Conservation (phyloP, 176 grass and related monocot genomes). For the Bromus sterilis region DNA sequence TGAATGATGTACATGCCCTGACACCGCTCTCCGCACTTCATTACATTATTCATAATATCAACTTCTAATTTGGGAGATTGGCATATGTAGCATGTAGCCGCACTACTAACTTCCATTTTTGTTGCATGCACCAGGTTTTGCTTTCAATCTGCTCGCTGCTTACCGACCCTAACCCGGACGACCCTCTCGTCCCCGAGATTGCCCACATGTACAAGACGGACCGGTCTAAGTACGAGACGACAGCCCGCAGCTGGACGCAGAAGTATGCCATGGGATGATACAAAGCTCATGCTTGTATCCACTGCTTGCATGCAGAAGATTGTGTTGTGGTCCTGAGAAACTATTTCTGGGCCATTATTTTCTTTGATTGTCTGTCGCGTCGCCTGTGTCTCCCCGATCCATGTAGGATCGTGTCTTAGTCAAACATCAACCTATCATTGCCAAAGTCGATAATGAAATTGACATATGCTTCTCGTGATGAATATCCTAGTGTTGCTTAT, state of each 20-base stretch:
- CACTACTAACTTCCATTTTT: neutral
- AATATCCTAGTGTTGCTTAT: constrained; percentile 24
- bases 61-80: neutral
- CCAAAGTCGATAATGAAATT: constrained; percentile 28
- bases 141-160: constrained; percentile 70
- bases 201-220: constrained; percentile 74
- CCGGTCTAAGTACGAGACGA: constrained; percentile 43
- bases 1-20: neutral
- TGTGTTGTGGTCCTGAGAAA: constrained; percentile 23
- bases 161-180: constrained; percentile 64
- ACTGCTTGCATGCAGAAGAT: constrained; percentile 28
- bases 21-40: neutral
- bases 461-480: constrained; percentile 23
- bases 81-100: neutral
- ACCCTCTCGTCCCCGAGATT: constrained; percentile 69
- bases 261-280: constrained; percentile 68
- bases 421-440: constrained; percentile 35
- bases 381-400: constrained; percentile 31
- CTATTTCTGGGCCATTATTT: constrained; percentile 30
- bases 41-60: neutral
- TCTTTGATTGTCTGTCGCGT: constrained; percentile 12
- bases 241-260: constrained; percentile 66
- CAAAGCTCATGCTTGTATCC: neutral
- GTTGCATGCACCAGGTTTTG: constrained; percentile 31
- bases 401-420: constrained; percentile 24